These are phyloP conservation scores for Syncephalastrum contaminatum DNA, from an alignment of 371 early-diverging fungal genomes.

Conservation along the genomic window DNA sequence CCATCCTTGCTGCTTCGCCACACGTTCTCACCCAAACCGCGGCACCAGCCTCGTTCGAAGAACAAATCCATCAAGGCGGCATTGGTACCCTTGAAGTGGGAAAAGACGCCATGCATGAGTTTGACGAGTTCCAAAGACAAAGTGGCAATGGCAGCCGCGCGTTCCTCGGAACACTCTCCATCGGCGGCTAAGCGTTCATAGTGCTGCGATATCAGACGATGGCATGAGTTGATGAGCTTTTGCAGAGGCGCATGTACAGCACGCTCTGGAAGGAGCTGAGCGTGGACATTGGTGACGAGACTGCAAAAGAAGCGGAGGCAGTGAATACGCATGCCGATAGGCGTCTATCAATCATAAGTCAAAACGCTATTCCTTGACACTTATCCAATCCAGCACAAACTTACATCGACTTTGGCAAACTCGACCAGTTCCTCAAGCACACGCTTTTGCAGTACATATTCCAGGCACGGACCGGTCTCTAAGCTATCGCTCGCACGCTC, in stretches of 20 bases:
- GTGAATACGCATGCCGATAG: slow-evolving; percentile 53
- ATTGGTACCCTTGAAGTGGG: slow-evolving; percentile 52
- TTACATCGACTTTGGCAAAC: slow-evolving; percentile 54
- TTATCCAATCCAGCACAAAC: not conserved
- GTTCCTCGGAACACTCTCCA: slow-evolving; percentile 44
- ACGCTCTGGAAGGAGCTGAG: slow-evolving; percentile 49
- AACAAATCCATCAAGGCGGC: slow-evolving; percentile 53
- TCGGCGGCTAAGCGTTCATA: slow-evolving; percentile 44
- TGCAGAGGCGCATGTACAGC: slow-evolving; percentile 55
- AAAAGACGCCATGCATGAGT: slow-evolving; percentile 50
- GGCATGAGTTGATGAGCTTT: slow-evolving; percentile 48
- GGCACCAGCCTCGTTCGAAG: slow-evolving; percentile 56
- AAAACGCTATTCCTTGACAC: not conserved
- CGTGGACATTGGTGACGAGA: slow-evolving; percentile 50
- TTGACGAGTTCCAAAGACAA: slow-evolving; percentile 50
- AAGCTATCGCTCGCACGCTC: slow-evolving; percentile 40
- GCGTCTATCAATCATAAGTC: slow-evolving; percentile 31
- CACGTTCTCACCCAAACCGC: slow-evolving; percentile 47
- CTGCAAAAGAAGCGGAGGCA: slow-evolving; percentile 50
- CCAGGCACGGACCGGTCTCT: slow-evolving; percentile 53
- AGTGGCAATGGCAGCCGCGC: slow-evolving; percentile 43
- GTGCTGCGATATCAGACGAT: slow-evolving; percentile 47
- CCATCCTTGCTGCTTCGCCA: slow-evolving; percentile 51
- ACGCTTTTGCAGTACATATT: slow-evolving; percentile 45
- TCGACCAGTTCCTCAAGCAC: slow-evolving; percentile 50